Evolutionary conservation across 2,329 filamentous ascomycete species (phyloP).

Genomic region (Geosmithia morbida): DNA sequence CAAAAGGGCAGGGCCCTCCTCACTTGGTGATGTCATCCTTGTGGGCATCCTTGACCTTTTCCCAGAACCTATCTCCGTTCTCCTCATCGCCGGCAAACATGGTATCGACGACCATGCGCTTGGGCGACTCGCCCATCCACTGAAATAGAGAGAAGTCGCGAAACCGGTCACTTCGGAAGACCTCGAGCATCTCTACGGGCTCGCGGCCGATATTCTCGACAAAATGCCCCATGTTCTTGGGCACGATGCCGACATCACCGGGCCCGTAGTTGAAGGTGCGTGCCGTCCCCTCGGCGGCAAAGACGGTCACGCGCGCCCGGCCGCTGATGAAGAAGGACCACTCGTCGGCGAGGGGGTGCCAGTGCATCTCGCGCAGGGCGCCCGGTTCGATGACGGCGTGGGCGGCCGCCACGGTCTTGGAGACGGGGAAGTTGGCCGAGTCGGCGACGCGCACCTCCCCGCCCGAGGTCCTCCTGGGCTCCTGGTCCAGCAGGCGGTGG

Average conservation of each 20-base stretch:
- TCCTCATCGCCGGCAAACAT: slow-evolving; percentile 48
- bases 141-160: slow-evolving; percentile 61
- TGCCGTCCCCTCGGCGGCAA: slow-evolving; percentile 52
- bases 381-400: slow-evolving; percentile 58
- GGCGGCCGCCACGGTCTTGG: slow-evolving; percentile 58
- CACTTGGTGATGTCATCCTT: slow-evolving; percentile 36
- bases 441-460: slow-evolving; percentile 63
- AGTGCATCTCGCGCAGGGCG: slow-evolving; percentile 67
- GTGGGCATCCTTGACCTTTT: slow-evolving; percentile 44
- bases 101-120: slow-evolving; percentile 50
- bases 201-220: slow-evolving; percentile 73
- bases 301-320: slow-evolving; percentile 59
- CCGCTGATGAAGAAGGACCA: slow-evolving; percentile 70
- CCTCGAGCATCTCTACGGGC: slow-evolving; percentile 60
- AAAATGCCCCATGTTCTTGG: slow-evolving; percentile 65
- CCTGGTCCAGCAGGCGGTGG: slow-evolving; percentile 57
- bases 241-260: slow-evolving; percentile 66
- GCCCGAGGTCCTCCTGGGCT: slow-evolving; percentile 50
- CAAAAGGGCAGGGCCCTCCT: too few species aligned
- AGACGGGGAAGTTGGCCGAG: slow-evolving; percentile 61
- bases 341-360: slow-evolving; percentile 67
- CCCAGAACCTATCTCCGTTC: slow-evolving; percentile 46
- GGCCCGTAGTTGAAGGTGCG: slow-evolving; percentile 64
- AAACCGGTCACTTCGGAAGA: slow-evolving; percentile 59
- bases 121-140: slow-evolving; percentile 61